phyloP scores from a whole-genome alignment of 805 yeast species.

The Candida sphagnicola region DNA sequence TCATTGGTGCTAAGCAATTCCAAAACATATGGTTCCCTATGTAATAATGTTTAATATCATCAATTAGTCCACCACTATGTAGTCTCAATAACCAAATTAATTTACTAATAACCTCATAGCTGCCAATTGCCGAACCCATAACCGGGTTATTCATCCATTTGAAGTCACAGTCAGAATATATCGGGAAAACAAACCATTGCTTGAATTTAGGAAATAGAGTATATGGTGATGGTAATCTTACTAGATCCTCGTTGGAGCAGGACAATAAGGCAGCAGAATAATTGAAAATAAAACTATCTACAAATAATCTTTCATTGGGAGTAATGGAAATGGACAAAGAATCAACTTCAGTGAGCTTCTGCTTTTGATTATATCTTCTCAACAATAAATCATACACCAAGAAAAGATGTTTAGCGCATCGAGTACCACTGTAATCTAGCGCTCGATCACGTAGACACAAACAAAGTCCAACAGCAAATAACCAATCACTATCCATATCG shows the following conservation, averaged over 20 bases:
- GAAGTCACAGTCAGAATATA: constrained; percentile 2
- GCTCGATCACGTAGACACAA: constrained; percentile 6
- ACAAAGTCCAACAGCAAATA: constrained; percentile 5
- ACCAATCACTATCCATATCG: constrained; percentile 6
- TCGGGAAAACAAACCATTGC: constrained; percentile 4
- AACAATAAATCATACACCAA: constrained; percentile 5
- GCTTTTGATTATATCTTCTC: background rate
- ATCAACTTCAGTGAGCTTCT: background rate
- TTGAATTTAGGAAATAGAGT: constrained; percentile 4
- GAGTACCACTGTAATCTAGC: constrained; percentile 2
- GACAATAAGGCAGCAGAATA: constrained; percentile 4
- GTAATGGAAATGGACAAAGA: background rate
- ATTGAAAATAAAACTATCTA: constrained; percentile 6
- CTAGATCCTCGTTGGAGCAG: constrained; percentile 1
- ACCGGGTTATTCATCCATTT: constrained; percentile 6
- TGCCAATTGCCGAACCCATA: constrained; percentile 1
- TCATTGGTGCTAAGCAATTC: constrained; percentile 1
- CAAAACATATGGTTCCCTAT: constrained; percentile 2
- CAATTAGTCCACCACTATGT: constrained; percentile 2
- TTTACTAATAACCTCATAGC: constrained; percentile 5
- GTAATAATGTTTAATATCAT: background rate
- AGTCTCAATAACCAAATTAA: constrained; percentile 6
- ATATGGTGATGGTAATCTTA: constrained; percentile 6
- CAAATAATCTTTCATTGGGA: constrained; percentile 3
- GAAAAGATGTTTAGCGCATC: constrained; percentile 6